Evolutionary conservation across 352 stramenopile species (phyloP).

Genomic region (Phytophthora meadii): DNA sequence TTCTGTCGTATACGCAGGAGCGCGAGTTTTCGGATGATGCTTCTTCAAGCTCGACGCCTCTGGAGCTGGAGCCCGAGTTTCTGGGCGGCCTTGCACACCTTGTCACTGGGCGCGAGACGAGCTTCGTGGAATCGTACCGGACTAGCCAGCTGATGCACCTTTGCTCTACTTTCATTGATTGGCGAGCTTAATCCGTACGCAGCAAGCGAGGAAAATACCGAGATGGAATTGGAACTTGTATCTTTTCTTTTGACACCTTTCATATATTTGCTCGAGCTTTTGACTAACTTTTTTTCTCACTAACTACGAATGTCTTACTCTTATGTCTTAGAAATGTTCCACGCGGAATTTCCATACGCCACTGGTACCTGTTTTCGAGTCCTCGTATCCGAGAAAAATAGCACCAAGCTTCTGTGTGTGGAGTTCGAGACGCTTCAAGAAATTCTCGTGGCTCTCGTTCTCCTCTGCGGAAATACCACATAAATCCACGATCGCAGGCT

Average conservation of each 20-base stretch:
- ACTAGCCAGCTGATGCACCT: conserved; percentile 61
- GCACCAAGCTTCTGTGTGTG: conserved; percentile 46
- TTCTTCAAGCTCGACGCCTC: conserved; percentile 29
- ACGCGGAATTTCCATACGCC: conserved; percentile 61
- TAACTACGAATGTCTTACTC: conserved; percentile 15
- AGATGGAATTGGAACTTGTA: conserved; percentile 15
- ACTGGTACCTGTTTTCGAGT: conserved; percentile 1
- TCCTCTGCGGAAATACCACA: conserved; percentile 34
- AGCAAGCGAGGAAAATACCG: conserved; percentile 8
- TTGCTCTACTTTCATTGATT: conserved; percentile 70
- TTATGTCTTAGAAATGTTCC: conserved; percentile 45
- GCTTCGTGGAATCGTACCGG: conserved; percentile 65
- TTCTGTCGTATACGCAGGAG: conserved; percentile 59
- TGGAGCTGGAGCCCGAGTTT: conserved; percentile 63
- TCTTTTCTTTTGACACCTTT: conserved; percentile 16
- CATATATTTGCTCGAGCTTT: conserved; percentile 6
- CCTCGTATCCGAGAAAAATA: conserved; percentile 46
- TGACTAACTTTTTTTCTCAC: conserved; percentile 3
- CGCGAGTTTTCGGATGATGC: conserved; percentile 38
- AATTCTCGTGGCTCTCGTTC: conserved; percentile 29
- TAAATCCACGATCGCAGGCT: conserved; percentile 52
- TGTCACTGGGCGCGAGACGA: conserved; percentile 51
- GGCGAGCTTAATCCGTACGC: conserved; percentile 45
- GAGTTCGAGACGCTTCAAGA: conserved; percentile 45
- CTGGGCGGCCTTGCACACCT: conserved; percentile 46